A percentile compares a stretch with the other conserved stretches of the same genome.
phyloP scores from a whole-genome alignment of 2,329 filamentous ascomycete genomes.

The Hyphodiscus sp. region DNA sequence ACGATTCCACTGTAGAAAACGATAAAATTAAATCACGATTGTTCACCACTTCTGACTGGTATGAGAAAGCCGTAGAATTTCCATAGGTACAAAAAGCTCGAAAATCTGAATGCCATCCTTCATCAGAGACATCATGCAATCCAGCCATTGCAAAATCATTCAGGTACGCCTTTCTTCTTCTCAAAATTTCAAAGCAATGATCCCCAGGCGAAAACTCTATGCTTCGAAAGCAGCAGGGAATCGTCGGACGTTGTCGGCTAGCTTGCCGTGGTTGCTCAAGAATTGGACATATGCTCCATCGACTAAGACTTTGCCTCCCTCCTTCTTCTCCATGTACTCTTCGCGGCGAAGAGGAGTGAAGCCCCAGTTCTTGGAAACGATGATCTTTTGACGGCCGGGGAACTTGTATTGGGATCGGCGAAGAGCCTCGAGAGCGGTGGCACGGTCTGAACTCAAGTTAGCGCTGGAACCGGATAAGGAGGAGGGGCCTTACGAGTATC shows the following conservation, averaged over 20 bases:
- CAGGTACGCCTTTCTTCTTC: conserved; percentile 23
- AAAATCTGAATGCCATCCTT: conserved; percentile 16
- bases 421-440: conserved; percentile 93
- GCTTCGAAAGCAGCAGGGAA: conserved; percentile 84
- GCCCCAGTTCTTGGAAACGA: conserved; percentile 99
- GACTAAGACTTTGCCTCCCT: conserved; percentile 86
- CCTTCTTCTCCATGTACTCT: conserved; percentile 94
- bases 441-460: conserved; percentile 57
- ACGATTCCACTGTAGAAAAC: too few species aligned
- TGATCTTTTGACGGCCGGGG: conserved; percentile 99
- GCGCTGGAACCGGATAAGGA: conserved; percentile 1
- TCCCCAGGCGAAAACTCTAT: conserved; percentile 17
- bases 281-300: conserved; percentile 99
- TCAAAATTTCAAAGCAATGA: conserved; percentile 8
- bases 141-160: conserved; percentile 22
- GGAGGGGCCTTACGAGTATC: conserved; percentile 63
- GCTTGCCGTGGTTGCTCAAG: conserved; percentile 84
- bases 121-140: conserved; percentile 16
- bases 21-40: too few species aligned
- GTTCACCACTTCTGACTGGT: not conserved
- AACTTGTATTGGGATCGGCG: conserved; percentile 99
- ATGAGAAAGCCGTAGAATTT: conserved; percentile 24
- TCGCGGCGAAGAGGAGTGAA: conserved; percentile 98
- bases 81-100: conserved; percentile 25
- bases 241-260: conserved; percentile 81